Conservation (phyloP, 306 rosid genomes). For the Myrica gale region DNA sequence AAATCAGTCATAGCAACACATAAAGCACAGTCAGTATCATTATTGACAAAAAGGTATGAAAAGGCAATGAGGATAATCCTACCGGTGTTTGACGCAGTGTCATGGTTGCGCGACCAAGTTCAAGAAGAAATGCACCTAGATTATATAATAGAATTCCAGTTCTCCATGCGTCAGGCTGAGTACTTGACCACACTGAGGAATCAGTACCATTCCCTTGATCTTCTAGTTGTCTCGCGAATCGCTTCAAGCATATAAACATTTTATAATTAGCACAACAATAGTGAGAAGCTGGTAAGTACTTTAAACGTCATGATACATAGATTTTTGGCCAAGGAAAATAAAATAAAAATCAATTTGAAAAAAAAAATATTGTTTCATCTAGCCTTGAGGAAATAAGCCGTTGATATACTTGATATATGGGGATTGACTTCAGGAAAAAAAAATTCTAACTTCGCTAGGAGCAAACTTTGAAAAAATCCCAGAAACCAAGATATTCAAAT, state of each 20-base stretch:
- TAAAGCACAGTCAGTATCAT: conserved; percentile 9
- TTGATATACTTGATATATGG: not conserved
- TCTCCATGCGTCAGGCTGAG: conserved; percentile 64
- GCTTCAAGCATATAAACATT: conserved; percentile 50
- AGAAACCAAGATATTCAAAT: conserved; percentile 5
- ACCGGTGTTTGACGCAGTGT: conserved; percentile 78
- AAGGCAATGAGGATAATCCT: conserved; percentile 32
- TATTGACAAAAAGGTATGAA: conserved; percentile 31
- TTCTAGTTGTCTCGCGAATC: conserved; percentile 73
- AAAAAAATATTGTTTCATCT: conserved; percentile 15
- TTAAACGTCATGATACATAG: not conserved
- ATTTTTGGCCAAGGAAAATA: conserved; percentile 11
- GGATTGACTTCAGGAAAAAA: not conserved
- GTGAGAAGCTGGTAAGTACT: conserved; percentile 20
- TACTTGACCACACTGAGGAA: conserved; percentile 50
- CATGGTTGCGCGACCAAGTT: conserved; percentile 96
- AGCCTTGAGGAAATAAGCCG: not conserved
- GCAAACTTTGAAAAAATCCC: not conserved
- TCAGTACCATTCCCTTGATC: conserved; percentile 73
- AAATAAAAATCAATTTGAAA: not conserved
- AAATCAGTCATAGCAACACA: conserved; percentile 26
- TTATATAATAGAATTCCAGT: conserved; percentile 68
- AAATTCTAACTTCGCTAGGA: not conserved
- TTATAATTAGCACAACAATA: conserved; percentile 21
- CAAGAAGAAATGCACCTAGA: conserved; percentile 88